phyloP scores from a whole-genome alignment of 257 asterid species.

The Nicotiana knightiana region DNA sequence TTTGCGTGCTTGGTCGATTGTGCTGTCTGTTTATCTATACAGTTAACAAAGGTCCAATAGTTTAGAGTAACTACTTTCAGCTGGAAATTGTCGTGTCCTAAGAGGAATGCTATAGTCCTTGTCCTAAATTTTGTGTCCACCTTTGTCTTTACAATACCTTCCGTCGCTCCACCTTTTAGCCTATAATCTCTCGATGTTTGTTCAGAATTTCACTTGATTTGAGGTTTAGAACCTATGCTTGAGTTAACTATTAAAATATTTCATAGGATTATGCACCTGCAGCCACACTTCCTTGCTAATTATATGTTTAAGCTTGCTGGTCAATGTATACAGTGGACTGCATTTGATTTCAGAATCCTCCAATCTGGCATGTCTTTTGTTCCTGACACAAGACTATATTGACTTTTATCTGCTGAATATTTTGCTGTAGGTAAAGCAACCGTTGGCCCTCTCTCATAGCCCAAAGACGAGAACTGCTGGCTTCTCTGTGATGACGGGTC shows the following conservation, averaged over 20 bases:
- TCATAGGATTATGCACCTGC: not conserved
- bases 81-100: not conserved
- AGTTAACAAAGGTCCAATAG: not conserved
- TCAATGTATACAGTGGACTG: not conserved
- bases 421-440: not conserved
- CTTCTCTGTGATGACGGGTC: constrained; percentile 61
- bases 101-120: not conserved
- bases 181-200: not conserved
- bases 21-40: not conserved
- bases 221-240: not conserved
- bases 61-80: not conserved
- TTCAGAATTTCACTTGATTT: not conserved
- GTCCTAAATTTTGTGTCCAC: not conserved
- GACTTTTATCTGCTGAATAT: not conserved
- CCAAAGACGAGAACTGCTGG: constrained; percentile 74
- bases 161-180: not conserved
- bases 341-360: not conserved
- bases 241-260: not conserved
- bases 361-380: not conserved
- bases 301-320: not conserved
- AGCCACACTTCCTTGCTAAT: not conserved
- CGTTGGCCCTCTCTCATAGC: constrained; percentile 40
- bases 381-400: not conserved
- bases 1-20: not conserved
- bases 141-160: not conserved